These are phyloP conservation scores for Lumnitzera littorea DNA, from an alignment of 345 rosid genomes.

Conservation along the genomic window DNA sequence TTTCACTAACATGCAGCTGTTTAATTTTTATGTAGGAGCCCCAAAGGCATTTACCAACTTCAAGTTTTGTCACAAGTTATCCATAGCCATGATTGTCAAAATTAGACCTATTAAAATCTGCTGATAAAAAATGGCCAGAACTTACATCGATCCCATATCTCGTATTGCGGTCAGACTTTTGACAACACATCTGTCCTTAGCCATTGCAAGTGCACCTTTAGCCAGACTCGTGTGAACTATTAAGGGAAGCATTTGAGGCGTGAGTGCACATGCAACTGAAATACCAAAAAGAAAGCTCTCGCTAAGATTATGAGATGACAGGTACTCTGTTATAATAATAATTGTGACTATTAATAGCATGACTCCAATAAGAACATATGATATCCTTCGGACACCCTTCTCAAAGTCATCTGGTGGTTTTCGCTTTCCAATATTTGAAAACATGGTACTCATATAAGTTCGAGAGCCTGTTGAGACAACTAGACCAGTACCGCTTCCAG, in stretches of 20 bases:
- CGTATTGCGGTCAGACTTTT: slow-evolving; percentile 57
- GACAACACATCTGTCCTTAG: slow-evolving; percentile 64
- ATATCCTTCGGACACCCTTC: slow-evolving; percentile 43
- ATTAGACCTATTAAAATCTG: background rate
- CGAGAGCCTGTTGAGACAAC: slow-evolving; percentile 62
- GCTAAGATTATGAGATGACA: slow-evolving; percentile 22
- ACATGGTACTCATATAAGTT: slow-evolving; percentile 64
- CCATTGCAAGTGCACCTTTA: slow-evolving; percentile 74
- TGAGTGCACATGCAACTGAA: slow-evolving; percentile 64
- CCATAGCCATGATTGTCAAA: background rate
- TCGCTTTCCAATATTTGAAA: slow-evolving; percentile 50
- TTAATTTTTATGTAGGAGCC: no score
- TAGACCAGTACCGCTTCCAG: slow-evolving; percentile 59
- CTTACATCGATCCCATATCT: slow-evolving; percentile 75
- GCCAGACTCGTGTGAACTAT: slow-evolving; percentile 65
- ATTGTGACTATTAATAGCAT: slow-evolving; percentile 46
- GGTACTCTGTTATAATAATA: slow-evolving; percentile 31
- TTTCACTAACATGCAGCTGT: no score
- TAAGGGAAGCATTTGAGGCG: slow-evolving; percentile 80
- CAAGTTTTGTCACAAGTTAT: no score
- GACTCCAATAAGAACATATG: slow-evolving; percentile 48
- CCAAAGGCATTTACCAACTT: no score
- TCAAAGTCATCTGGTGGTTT: slow-evolving; percentile 52
- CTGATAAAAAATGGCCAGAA: background rate
- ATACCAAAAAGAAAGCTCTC: slow-evolving; percentile 52